phyloP scores from a whole-genome alignment of 2,329 filamentous ascomycete genomes.

The Aspergillus udagawae region DNA sequence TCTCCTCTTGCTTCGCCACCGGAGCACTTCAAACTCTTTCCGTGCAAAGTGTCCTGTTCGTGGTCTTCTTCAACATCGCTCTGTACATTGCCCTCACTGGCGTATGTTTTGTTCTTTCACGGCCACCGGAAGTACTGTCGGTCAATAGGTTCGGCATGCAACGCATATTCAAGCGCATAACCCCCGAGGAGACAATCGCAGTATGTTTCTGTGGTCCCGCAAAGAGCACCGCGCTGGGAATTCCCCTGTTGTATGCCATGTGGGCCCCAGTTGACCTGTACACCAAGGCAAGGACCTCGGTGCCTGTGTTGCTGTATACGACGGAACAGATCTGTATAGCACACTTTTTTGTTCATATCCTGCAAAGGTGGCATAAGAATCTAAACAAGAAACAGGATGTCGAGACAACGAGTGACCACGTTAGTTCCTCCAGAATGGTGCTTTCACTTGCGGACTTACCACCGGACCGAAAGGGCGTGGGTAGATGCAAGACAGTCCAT shows the following conservation, averaged over 20 bases:
- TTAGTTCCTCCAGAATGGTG: constrained; percentile 2
- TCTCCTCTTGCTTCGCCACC: constrained; percentile 54
- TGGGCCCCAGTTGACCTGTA: constrained; percentile 39
- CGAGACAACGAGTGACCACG: constrained; percentile 3
- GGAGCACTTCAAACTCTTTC: constrained; percentile 58
- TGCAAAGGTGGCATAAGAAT: constrained; percentile 28
- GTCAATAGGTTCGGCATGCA: constrained; percentile 13
- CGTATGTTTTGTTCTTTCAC: constrained; percentile 49
- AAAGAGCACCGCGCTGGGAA: constrained; percentile 67
- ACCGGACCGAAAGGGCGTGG: constrained; percentile 2
- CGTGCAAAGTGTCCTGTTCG: constrained; percentile 60
- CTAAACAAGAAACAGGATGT: constrained; percentile 15
- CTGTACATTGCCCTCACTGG: constrained; percentile 63
- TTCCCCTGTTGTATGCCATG: constrained; percentile 66
- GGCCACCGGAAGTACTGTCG: constrained; percentile 25
- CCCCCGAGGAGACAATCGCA: constrained; percentile 61
- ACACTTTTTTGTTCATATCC: constrained; percentile 36
- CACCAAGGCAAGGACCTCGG: constrained; percentile 34
- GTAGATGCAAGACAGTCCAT: too few relatives aligned
- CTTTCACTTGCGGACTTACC: not conserved
- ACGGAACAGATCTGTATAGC: constrained; percentile 39
- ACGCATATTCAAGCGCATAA: constrained; percentile 37
- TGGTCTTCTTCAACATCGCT: constrained; percentile 63
- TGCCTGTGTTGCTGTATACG: constrained; percentile 37
- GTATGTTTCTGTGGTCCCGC: constrained; percentile 71